Conservation (phyloP, 768 basidiomycete species). For the Pulveroboletus sp. region DNA sequence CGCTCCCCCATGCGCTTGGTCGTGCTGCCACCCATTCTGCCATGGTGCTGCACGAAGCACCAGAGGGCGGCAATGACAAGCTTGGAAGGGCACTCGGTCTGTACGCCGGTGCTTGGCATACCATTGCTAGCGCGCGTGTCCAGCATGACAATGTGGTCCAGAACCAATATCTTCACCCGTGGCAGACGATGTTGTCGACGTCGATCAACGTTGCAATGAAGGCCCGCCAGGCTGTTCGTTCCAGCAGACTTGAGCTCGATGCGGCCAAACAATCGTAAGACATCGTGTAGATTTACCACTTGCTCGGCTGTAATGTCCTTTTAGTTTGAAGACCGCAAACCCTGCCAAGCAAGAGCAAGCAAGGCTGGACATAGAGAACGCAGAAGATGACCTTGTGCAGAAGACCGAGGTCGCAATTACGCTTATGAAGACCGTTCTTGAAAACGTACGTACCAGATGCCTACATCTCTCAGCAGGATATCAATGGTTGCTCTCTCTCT, state of each 20-base stretch:
- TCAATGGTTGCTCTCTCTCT: background rate
- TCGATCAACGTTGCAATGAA: constrained; percentile 89
- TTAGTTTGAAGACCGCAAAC: constrained; percentile 72
- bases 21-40: constrained; percentile 71
- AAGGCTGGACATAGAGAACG: constrained; percentile 86
- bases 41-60: constrained; percentile 39
- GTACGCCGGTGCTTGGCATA: constrained; percentile 82
- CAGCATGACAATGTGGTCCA: constrained; percentile 74
- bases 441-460: constrained; percentile 65
- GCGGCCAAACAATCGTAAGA: constrained; percentile 82
- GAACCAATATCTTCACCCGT: constrained; percentile 67
- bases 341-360: constrained; percentile 87
- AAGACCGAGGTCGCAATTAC: constrained; percentile 97
- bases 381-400: constrained; percentile 93
- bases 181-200: constrained; percentile 83
- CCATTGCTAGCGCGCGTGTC: constrained; percentile 71
- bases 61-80: constrained; percentile 53
- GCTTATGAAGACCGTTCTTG: constrained; percentile 96
- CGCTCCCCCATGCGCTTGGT: constrained; percentile 89
- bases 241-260: constrained; percentile 83
- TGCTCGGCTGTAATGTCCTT: background rate
- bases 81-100: constrained; percentile 73
- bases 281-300: background rate
- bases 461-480: background rate
- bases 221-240: constrained; percentile 77